Evolutionary conservation across 108 stramenopile species (phyloP).

Genomic region (Chaetoceros muelleri): DNA sequence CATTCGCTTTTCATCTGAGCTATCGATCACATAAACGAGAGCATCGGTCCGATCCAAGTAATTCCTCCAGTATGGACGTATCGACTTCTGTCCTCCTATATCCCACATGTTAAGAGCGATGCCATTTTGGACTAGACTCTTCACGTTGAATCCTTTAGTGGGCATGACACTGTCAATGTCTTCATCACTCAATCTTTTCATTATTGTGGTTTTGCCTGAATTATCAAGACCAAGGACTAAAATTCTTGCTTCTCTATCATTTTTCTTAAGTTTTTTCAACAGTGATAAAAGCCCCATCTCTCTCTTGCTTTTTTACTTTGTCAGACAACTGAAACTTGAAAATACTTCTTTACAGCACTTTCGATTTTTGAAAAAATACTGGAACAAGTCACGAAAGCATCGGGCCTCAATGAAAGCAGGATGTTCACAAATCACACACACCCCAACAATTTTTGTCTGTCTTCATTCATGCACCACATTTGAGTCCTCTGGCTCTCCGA

Average conservation of each 20-base stretch:
- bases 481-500: too few relatives aligned
- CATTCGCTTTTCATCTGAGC: constrained; percentile 33
- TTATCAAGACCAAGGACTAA: constrained; percentile 65
- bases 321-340: too few relatives aligned
- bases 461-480: too few relatives aligned
- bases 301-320: too few relatives aligned
- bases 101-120: constrained; percentile 76
- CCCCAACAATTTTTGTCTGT: too few relatives aligned
- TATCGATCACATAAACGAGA: constrained; percentile 43
- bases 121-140: constrained; percentile 44
- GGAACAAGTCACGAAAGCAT: too few relatives aligned
- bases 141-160: constrained; percentile 73
- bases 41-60: constrained; percentile 53
- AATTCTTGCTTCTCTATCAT: constrained; percentile 51
- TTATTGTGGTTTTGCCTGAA: constrained; percentile 65
- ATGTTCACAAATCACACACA: too few relatives aligned
- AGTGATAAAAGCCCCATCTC: constrained; percentile 35
- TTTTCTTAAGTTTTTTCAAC: constrained; percentile 64
- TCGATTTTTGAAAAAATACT: too few relatives aligned
- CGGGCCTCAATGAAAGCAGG: too few relatives aligned
- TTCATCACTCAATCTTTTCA: constrained; percentile 56
- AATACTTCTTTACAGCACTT: too few relatives aligned
- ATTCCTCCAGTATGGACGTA: constrained; percentile 51
- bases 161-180: constrained; percentile 50
- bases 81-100: constrained; percentile 52